Evolutionary conservation across 2,329 filamentous ascomycete species (phyloP), one percentile per base, ranked within the genome.

Genomic region (Monosporascus sp.): DNA sequence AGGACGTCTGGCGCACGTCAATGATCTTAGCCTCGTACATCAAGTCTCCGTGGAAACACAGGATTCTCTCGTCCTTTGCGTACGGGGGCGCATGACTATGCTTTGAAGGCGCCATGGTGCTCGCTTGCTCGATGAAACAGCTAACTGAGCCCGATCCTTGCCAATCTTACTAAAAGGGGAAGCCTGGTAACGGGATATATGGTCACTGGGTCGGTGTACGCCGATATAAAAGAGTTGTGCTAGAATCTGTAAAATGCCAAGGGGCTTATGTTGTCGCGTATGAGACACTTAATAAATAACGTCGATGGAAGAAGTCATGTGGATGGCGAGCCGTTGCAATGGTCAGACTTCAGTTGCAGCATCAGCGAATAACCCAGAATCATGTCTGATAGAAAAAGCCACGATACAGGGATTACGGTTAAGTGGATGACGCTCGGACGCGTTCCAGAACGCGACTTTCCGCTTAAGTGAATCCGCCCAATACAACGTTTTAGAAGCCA

Each of bases 11-110:
- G 43, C 55, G 84, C 35, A 89, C 79, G 60, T 97, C 92, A 59
- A 96, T 83, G 50, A 99, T 87, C 74, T 97, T 97, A 61, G 94
- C 94, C 73, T 99, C 94, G 69, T 99, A 99, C 50, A 99, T 84
- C 74, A 97, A 86, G 67, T 97, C 92, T 74, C 93, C 90, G 70
- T 99, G 94, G 69, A 97, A 97, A 76, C 94, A 99, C 35, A 97
- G 84, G 38, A 96, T 91, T 68, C 88, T 91, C 77, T 99, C 94
- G 68, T 97, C 91, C 79, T 92, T 91, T 65, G 70, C 74, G 67
- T 77, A 80, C 48, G 78, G 77, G 51, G 79, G 74, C 60, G 67
- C 68, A 53, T 68, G 63, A 58, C 75, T 68, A 70, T 72, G 68
- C 60, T 76, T 74, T 11, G 67, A 65, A 4, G 72, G 71, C 22